phyloP scores from a whole-genome alignment of 768 basidiomycete genomes.

The Mycena floridula region DNA sequence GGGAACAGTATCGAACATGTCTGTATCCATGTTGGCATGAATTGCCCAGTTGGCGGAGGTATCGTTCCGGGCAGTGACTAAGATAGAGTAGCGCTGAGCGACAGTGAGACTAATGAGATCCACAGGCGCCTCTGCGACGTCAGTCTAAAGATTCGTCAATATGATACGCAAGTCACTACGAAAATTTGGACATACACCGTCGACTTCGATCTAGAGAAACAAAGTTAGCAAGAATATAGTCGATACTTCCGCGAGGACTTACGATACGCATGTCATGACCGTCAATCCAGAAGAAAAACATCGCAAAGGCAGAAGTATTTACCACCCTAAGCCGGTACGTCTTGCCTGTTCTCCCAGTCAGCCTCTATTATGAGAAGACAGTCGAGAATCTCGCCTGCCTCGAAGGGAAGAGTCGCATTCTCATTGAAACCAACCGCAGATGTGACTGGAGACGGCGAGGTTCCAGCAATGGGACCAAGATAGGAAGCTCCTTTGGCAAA shows the following conservation, averaged over 20 bases:
- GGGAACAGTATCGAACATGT: slow-evolving; percentile 86
- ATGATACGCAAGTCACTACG: too few relatives aligned
- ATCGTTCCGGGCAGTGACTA: slow-evolving; percentile 88
- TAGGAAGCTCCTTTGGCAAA: slow-evolving; percentile 74
- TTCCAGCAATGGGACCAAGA: slow-evolving; percentile 50
- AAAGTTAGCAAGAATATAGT: too few relatives aligned
- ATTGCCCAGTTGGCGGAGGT: slow-evolving; percentile 81
- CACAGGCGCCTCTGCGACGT: slow-evolving; percentile 67
- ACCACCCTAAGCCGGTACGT: slow-evolving; percentile 87
- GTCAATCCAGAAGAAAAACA: slow-evolving; percentile 86
- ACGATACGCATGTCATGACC: slow-evolving; percentile 75
- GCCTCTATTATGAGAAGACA: too few relatives aligned
- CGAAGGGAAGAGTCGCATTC: slow-evolving; percentile 79
- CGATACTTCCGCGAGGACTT: not conserved
- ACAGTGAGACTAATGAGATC: slow-evolving; percentile 72
- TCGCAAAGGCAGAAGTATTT: slow-evolving; percentile 71
- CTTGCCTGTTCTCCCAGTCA: too few relatives aligned
- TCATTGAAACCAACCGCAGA: slow-evolving; percentile 77
- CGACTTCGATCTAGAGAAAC: slow-evolving; percentile 67
- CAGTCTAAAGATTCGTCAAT: slow-evolving; percentile 41
- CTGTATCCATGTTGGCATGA: slow-evolving; percentile 84
- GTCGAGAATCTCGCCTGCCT: too few relatives aligned
- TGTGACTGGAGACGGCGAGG: slow-evolving; percentile 41
- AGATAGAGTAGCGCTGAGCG: slow-evolving; percentile 90
- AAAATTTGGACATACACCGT: slow-evolving; percentile 66